Evolutionary conservation across 2,329 filamentous ascomycete species (phyloP).

Genomic region (Neopestalotiopsis sp.): DNA sequence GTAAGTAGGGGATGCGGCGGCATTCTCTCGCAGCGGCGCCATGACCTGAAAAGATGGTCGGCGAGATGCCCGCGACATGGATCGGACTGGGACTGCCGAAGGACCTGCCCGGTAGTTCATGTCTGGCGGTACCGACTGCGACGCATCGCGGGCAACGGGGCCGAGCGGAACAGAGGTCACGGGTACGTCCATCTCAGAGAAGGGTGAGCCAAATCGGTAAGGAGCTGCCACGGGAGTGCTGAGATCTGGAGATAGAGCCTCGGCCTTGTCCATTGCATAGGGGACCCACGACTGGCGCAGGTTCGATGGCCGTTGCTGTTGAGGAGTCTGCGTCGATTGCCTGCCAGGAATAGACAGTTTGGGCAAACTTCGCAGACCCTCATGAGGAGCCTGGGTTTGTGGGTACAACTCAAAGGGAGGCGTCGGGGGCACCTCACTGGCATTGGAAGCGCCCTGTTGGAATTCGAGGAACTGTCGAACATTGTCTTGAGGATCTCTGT

Average conservation of each 20-base stretch:
- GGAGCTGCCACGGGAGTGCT: constrained; percentile 60
- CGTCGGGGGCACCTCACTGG: constrained; percentile 67
- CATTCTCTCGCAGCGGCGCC: constrained; percentile 72
- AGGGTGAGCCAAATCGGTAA: constrained; percentile 83
- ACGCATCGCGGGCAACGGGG: constrained; percentile 77
- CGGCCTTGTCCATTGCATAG: constrained; percentile 56
- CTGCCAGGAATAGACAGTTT: constrained; percentile 63
- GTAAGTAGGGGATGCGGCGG: constrained; percentile 43
- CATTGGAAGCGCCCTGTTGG: constrained; percentile 58
- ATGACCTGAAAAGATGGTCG: constrained; percentile 73
- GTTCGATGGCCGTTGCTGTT: constrained; percentile 23
- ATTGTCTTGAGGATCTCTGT: constrained; percentile 86
- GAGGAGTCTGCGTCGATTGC: constrained; percentile 23
- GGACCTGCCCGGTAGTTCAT: constrained; percentile 73
- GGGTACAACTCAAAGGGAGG: constrained; percentile 72
- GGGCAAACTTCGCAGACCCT: constrained; percentile 63
- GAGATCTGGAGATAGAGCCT: constrained; percentile 59
- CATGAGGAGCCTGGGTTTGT: constrained; percentile 50
- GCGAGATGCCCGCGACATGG: constrained; percentile 62
- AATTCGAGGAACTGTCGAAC: constrained; percentile 90
- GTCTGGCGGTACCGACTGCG: constrained; percentile 91
- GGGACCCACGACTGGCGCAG: constrained; percentile 46
- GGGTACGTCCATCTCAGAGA: constrained; percentile 89
- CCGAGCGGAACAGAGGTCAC: constrained; percentile 74
- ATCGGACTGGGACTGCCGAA: constrained; percentile 42